Conservation (phyloP, 2,329 filamentous ascomycete genomes). For the Bisporella sp. region DNA sequence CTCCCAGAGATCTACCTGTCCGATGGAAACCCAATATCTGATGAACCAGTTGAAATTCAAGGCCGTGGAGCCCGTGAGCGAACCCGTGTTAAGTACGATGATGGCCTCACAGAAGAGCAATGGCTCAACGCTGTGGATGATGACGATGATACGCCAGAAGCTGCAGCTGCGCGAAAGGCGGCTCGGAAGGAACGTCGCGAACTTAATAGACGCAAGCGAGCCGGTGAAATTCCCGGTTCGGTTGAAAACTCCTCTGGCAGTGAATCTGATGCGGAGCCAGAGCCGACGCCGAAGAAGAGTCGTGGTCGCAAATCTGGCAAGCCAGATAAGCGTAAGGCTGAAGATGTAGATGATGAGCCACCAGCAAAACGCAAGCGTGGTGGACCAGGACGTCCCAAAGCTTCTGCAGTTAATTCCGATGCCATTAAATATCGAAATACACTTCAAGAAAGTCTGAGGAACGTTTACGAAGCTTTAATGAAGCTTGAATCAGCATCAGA, state of each 20-base stretch:
- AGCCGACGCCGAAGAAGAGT: conserved; percentile 68
- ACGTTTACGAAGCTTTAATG: conserved; percentile 74
- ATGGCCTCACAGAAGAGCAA: conserved; percentile 96
- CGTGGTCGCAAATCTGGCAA: conserved; percentile 67
- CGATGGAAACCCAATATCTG: conserved; percentile 73
- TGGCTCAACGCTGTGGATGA: conserved; percentile 98
- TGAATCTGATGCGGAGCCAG: conserved; percentile 73
- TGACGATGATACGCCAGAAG: conserved; percentile 89
- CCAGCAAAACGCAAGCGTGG: conserved; percentile 73
- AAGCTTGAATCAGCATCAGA: conserved; percentile 72
- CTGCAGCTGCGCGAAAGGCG: conserved; percentile 83
- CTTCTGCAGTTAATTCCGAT: conserved; percentile 35
- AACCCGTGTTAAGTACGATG: conserved; percentile 90
- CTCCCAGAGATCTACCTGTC: conserved; percentile 90
- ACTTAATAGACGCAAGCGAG: conserved; percentile 63
- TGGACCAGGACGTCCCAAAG: conserved; percentile 62
- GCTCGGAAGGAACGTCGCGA: conserved; percentile 76
- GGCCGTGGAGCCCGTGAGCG: conserved; percentile 93
- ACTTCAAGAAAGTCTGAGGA: conserved; percentile 74
- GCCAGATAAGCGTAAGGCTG: conserved; percentile 79
- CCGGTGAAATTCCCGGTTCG: conserved; percentile 23
- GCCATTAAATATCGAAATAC: conserved; percentile 63
- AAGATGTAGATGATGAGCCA: conserved; percentile 63
- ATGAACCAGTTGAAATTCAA: conserved; percentile 69
- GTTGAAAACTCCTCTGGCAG: conserved; percentile 68